These are phyloP conservation scores for Heterobasidion annosum DNA, from an alignment of 1,284 basidiomycete species.

Conservation along the genomic window DNA sequence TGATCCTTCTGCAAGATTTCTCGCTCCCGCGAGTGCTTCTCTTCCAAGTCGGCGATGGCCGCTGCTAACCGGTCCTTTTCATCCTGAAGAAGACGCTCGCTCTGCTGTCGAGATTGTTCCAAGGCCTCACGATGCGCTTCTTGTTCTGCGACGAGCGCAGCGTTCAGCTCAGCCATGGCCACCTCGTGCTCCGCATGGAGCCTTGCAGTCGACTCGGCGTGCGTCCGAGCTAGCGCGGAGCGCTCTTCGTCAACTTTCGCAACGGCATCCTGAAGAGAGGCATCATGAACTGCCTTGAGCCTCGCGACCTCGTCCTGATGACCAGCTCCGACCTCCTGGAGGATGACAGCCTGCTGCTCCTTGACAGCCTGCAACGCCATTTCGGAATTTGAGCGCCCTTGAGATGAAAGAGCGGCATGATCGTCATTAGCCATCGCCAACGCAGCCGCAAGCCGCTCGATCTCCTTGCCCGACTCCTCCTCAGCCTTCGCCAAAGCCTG, in stretches of 20 bases:
- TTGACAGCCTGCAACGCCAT: constrained; percentile 35
- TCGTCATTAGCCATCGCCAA: constrained; percentile 39
- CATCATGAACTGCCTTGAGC: constrained; percentile 37
- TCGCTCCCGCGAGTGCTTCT: constrained; percentile 30
- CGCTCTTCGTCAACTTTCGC: constrained; percentile 18
- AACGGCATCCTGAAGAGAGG: constrained; percentile 20
- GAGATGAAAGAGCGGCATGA: constrained; percentile 25
- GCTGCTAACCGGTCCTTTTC: constrained; percentile 25
- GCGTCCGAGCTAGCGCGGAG: constrained; percentile 20
- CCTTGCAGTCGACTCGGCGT: constrained; percentile 29
- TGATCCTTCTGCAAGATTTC: constrained; percentile 40
- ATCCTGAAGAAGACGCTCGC: constrained; percentile 18
- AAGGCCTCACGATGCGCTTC: constrained; percentile 15
- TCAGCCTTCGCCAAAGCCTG: constrained; percentile 33
- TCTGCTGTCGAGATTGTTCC: constrained; percentile 14
- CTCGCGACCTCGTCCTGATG: constrained; percentile 44
- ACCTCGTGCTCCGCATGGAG: constrained; percentile 21
- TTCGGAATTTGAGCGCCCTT: constrained; percentile 41
- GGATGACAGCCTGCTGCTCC: constrained; percentile 45
- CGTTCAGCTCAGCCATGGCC: constrained; percentile 9
- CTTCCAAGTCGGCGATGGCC: constrained; percentile 23
- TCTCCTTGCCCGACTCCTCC: constrained; percentile 41
- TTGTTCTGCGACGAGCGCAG: constrained; percentile 9
- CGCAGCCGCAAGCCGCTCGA: constrained; percentile 36
- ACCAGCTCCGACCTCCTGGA: constrained; percentile 43